A percentile compares a stretch with the other conserved stretches of the same genome.
Conservation (phyloP, 441 rosid genomes). For the Daphne laureola region DNA sequence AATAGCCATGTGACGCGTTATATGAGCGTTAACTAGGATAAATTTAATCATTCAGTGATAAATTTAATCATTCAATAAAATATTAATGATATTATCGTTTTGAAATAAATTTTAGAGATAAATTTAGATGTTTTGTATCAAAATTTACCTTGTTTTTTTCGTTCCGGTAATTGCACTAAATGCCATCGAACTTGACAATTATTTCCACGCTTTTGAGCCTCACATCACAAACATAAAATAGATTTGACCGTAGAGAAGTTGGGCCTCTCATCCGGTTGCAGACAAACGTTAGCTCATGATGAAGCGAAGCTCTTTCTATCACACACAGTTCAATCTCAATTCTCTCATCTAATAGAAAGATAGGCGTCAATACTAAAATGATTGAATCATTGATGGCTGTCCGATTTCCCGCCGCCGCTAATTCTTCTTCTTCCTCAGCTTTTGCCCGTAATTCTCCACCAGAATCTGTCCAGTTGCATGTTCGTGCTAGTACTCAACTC, state of each 20-base stretch:
- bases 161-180: no score
- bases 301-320: slow-evolving; percentile 2
- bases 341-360: background rate
- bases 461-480: background rate
- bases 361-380: slow-evolving; percentile 27
- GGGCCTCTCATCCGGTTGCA: slow-evolving; percentile 16
- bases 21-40: no score
- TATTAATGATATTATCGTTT: no score
- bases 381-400: slow-evolving; percentile 60
- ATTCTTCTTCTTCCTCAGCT: slow-evolving; percentile 40
- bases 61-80: no score
- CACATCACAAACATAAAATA: background rate
- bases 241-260: slow-evolving; percentile 9
- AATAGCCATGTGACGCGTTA: no score
- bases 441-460: slow-evolving; percentile 33
- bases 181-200: no score
- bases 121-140: no score
- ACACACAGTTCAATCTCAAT: slow-evolving; percentile 10
- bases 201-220: slow-evolving; percentile 13
- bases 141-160: no score
- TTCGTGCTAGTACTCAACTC: slow-evolving; percentile 3
- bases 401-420: slow-evolving; percentile 42
- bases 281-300: slow-evolving; percentile 4
- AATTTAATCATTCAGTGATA: no score
- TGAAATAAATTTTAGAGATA: no score